Conservation (phyloP, 73 alveolate genomes). For the Paramecium caudatum region DNA sequence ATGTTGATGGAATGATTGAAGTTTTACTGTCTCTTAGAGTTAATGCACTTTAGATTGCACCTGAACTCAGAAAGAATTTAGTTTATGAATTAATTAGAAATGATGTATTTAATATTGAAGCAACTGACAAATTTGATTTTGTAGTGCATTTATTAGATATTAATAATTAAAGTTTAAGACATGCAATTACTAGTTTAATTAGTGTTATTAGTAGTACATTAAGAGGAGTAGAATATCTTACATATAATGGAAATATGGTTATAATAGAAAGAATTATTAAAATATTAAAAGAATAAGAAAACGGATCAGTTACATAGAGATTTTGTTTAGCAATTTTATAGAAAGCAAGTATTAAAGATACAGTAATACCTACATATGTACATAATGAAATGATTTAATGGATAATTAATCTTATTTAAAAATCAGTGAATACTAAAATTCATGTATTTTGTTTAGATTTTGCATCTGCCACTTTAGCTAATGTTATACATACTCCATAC, state of each 20-base stretch:
- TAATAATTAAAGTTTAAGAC: constrained; percentile 92
- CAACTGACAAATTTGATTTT: constrained; percentile 83
- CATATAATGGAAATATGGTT: constrained; percentile 85
- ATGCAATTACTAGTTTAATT: constrained; percentile 94
- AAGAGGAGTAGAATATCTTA: constrained; percentile 95
- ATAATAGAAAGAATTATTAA: constrained; percentile 92
- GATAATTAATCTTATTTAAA: constrained; percentile 82
- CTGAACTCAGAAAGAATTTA: constrained; percentile 92
- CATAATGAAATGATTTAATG: constrained; percentile 88
- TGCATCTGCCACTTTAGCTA: constrained; percentile 96
- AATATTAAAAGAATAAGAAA: constrained; percentile 94
- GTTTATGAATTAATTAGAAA: constrained; percentile 93
- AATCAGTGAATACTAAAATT: constrained; percentile 82
- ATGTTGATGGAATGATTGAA: constrained; percentile 92
- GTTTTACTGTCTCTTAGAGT: constrained; percentile 96
- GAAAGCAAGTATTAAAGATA: constrained; percentile 95
- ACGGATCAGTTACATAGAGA: constrained; percentile 97
- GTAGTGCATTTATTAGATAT: constrained; percentile 90
- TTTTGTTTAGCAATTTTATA: constrained; percentile 96
- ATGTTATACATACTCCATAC: constrained; percentile 90
- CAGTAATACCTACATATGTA: constrained; percentile 87
- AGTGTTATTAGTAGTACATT: constrained; percentile 92
- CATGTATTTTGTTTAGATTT: constrained; percentile 95
- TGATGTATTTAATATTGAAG: constrained; percentile 94
- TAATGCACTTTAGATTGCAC: constrained; percentile 96